Evolutionary conservation across 2,329 filamentous ascomycete species (phyloP).

Genomic region (Capronia americana): DNA sequence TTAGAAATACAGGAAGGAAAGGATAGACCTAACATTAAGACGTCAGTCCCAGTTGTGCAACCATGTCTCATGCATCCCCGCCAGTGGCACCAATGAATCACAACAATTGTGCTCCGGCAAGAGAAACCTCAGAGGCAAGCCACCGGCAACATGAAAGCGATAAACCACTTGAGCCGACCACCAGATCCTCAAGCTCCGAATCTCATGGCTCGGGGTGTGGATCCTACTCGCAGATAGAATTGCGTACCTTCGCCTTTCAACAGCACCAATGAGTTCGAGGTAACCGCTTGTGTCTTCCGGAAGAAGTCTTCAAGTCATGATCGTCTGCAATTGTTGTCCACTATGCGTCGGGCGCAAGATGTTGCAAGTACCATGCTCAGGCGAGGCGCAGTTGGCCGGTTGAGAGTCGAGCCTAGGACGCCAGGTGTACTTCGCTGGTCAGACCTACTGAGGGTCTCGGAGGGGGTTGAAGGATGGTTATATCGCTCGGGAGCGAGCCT

Average conservation of each 20-base stretch:
- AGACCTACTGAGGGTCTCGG: not conserved
- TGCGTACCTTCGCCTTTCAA: slow-evolving; percentile 29
- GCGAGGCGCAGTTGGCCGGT: slow-evolving; percentile 8
- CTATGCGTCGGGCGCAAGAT: slow-evolving; percentile 28
- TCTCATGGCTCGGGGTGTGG: not conserved
- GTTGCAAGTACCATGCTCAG: slow-evolving; percentile 32
- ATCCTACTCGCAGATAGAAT: slow-evolving; percentile 2
- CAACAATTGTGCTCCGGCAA: not conserved
- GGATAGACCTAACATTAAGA: slow-evolving; percentile 9
- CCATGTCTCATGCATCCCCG: slow-evolving; percentile 5
- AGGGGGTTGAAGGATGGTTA: not conserved
- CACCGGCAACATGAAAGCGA: not conserved
- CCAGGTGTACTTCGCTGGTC: not conserved
- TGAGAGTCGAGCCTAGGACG: slow-evolving; percentile 1
- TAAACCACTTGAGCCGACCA: not conserved
- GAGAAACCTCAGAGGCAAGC: not conserved
- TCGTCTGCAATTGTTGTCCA: slow-evolving; percentile 5
- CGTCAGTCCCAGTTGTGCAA: slow-evolving; percentile 17
- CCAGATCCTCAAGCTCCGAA: not conserved
- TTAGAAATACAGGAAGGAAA: slow-evolving; percentile 4
- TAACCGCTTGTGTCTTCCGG: slow-evolving; percentile 14
- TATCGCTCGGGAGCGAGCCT: not conserved
- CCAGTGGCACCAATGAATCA: not conserved
- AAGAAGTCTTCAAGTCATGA: slow-evolving; percentile 26
- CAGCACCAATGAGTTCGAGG: slow-evolving; percentile 8